Conservation (phyloP, 2,329 filamentous ascomycete species). For the Ceratocystis alfenasii region DNA sequence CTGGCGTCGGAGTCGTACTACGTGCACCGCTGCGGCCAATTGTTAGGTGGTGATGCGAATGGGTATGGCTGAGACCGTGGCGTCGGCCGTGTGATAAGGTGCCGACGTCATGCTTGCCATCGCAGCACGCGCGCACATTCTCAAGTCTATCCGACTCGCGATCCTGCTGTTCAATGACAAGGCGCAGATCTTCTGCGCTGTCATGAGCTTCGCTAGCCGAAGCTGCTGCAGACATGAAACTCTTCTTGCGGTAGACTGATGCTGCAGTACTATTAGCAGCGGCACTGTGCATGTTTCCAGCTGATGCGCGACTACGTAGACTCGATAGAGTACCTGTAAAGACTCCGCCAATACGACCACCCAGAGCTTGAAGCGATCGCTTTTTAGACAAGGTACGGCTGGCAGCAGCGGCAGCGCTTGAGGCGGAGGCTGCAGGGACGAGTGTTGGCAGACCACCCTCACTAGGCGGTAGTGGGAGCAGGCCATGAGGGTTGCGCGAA, state of each 20-base stretch:
- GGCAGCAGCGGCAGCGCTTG: constrained; percentile 29
- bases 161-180: constrained; percentile 68
- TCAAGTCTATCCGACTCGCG: constrained; percentile 69
- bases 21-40: background rate
- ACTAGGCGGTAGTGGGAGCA: constrained; percentile 37
- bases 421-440: background rate
- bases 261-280: background rate
- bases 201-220: constrained; percentile 56
- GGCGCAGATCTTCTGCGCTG: constrained; percentile 70
- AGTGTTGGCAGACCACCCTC: constrained; percentile 27
- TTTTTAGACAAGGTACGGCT: constrained; percentile 26
- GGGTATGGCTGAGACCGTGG: constrained; percentile 10
- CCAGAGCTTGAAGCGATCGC: constrained; percentile 39
- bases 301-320: constrained; percentile 38
- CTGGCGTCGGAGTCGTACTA: constrained; percentile 12
- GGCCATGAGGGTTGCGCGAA: constrained; percentile 24
- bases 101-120: constrained; percentile 78
- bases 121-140: constrained; percentile 93
- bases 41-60: constrained; percentile 14
- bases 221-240: constrained; percentile 17
- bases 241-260: constrained; percentile 19
- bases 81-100: constrained; percentile 32
- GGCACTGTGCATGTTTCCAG: constrained; percentile 14
- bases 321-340: constrained; percentile 41
- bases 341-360: constrained; percentile 45